A percentile compares a stretch with the other conserved stretches of the same genome.
Conservation (phyloP, 148 eudicot species). For the Limonium bicolor region DNA sequence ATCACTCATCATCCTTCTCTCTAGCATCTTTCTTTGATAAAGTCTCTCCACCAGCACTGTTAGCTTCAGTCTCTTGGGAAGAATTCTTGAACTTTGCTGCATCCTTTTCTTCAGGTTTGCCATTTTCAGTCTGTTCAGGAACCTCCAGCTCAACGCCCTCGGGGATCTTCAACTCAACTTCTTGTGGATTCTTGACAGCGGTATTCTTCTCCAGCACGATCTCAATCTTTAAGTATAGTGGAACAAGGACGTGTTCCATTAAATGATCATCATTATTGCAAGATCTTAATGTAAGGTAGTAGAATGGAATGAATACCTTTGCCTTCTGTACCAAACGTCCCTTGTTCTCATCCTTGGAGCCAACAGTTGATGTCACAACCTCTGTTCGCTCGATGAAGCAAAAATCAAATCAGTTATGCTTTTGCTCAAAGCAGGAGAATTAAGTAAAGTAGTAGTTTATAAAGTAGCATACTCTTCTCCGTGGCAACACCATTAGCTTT, state of each 20-base stretch:
- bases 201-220: constrained; percentile 44
- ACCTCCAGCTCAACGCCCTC: no score
- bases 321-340: constrained; percentile 58
- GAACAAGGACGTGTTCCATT: not conserved
- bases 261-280: not conserved
- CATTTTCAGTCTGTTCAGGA: no score
- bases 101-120: no score
- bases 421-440: not conserved
- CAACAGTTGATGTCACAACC: constrained; percentile 39
- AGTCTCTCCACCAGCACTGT: no score
- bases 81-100: no score
- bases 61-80: no score
- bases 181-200: constrained; percentile 6
- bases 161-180: not conserved
- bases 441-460: not conserved
- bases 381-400: constrained; percentile 13
- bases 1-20: no score
- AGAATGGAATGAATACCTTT: constrained; percentile 16
- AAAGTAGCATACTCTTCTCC: constrained; percentile 26
- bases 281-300: not conserved
- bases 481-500: constrained; percentile 32
- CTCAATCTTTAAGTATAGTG: constrained; percentile 33
- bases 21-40: no score
- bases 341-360: constrained; percentile 37
- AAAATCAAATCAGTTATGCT: not conserved